A percentile compares a stretch with the other conserved stretches of the same genome.
phyloP scores from a whole-genome alignment of 2,329 filamentous ascomycete genomes.

The Neospermospora avenae region DNA sequence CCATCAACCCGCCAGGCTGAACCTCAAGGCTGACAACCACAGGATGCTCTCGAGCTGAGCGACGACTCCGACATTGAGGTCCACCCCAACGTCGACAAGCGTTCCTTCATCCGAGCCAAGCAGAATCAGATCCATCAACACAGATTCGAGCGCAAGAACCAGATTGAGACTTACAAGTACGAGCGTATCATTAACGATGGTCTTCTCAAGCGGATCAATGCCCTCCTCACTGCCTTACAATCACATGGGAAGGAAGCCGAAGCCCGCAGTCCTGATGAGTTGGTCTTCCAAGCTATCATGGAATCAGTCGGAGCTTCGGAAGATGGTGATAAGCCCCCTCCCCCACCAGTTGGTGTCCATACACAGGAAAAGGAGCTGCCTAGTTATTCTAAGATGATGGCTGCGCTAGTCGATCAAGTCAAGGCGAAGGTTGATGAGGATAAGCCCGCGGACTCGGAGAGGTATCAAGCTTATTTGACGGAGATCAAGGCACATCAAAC shows the following conservation, averaged over 20 bases:
- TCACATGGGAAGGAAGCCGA: conserved; percentile 67
- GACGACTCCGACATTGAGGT: conserved; percentile 98
- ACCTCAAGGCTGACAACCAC: conserved; percentile 33
- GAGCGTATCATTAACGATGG: conserved; percentile 92
- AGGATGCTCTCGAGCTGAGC: conserved; percentile 92
- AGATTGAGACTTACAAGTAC: conserved; percentile 90
- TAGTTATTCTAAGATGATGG: conserved; percentile 96
- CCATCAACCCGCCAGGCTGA: conserved; percentile 28
- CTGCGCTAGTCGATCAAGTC: conserved; percentile 89
- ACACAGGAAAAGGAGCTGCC: conserved; percentile 67
- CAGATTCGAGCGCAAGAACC: conserved; percentile 76
- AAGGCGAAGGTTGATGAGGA: conserved; percentile 73
- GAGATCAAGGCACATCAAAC: conserved; percentile 73
- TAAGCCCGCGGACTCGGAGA: conserved; percentile 52
- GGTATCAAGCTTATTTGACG: conserved; percentile 72
- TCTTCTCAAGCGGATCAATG: conserved; percentile 77
- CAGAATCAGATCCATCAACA: conserved; percentile 96
- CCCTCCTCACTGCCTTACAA: conserved; percentile 70
- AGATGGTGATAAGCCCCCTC: conserved; percentile 67
- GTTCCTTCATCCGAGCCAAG: conserved; percentile 97
- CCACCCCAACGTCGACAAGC: conserved; percentile 97
- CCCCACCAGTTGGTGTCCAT: conserved; percentile 76
- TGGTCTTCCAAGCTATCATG: conserved; percentile 87
- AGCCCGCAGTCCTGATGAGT: conserved; percentile 67
- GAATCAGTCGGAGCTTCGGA: conserved; percentile 70